phyloP scores from a whole-genome alignment of 352 stramenopile genomes.

The Phytopythium boreale region DNA sequence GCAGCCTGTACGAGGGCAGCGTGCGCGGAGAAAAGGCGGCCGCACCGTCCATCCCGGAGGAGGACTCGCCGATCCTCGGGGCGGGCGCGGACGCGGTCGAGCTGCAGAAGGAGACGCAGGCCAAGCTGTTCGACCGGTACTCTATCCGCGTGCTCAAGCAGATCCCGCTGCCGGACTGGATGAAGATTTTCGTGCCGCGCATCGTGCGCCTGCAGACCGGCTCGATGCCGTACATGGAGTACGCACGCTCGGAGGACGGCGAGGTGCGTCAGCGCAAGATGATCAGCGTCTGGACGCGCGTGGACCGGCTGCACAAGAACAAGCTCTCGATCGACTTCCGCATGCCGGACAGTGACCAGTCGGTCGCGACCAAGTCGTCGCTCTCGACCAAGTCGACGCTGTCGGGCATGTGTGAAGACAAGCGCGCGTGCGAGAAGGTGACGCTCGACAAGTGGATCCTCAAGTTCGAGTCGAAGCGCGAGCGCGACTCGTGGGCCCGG shows the following conservation, averaged over 20 bases:
- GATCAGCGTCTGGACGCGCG: conserved; percentile 49
- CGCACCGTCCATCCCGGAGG: conserved; percentile 28
- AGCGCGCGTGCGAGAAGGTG: conserved; percentile 26
- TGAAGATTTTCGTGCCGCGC: conserved; percentile 74
- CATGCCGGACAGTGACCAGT: conserved; percentile 24
- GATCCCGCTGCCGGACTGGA: conserved; percentile 61
- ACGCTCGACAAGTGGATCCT: conserved; percentile 56
- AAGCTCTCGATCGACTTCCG: conserved; percentile 68
- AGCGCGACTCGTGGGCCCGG: conserved; percentile 59
- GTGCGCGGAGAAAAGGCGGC: not conserved
- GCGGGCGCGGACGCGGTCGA: conserved; percentile 16
- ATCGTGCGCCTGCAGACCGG: conserved; percentile 59
- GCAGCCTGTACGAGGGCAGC: conserved; percentile 27
- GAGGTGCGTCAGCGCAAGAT: conserved; percentile 60
- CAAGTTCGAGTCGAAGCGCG: conserved; percentile 70
- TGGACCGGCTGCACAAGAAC: conserved; percentile 67
- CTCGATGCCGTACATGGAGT: conserved; percentile 63
- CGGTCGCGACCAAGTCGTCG: conserved; percentile 11
- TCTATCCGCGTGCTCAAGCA: conserved; percentile 62
- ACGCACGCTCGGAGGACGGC: conserved; percentile 47
- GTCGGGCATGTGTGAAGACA: not conserved
- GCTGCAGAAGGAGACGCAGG: conserved; percentile 45
- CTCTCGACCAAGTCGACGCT: conserved; percentile 7
- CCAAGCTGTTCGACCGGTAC: conserved; percentile 46
- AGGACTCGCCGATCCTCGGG: conserved; percentile 10